A percentile compares a stretch with the other conserved stretches of the same genome.
Conservation (phyloP, 106 monocot species). For the Phalaenopsis equestris region DNA sequence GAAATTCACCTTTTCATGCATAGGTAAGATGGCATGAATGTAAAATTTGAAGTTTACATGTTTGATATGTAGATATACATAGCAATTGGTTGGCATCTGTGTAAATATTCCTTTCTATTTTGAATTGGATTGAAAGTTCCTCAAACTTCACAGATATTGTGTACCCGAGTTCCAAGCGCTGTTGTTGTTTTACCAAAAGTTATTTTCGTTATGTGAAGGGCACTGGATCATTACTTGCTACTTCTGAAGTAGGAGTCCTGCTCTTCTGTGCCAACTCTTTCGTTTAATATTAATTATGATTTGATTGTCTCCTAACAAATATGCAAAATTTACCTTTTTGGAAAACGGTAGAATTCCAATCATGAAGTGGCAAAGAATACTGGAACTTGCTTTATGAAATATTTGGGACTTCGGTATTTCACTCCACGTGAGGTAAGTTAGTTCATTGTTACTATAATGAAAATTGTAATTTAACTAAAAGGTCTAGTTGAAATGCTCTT, state of each 20-base stretch:
- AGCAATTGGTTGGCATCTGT: too few relatives aligned
- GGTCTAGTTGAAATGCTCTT: background rate
- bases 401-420: constrained; percentile 80
- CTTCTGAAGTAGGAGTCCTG: constrained; percentile 40
- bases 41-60: too few relatives aligned
- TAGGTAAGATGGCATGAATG: too few relatives aligned
- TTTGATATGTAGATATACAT: too few relatives aligned
- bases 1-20: too few relatives aligned
- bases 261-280: background rate
- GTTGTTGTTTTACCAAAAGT: constrained; percentile 98
- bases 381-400: constrained; percentile 42
- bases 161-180: constrained; percentile 68
- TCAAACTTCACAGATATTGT: constrained; percentile 65
- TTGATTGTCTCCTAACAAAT: background rate
- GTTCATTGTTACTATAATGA: background rate
- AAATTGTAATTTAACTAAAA: background rate
- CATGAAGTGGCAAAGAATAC: constrained; percentile 14
- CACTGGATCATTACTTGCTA: constrained; percentile 86
- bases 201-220: constrained; percentile 98
- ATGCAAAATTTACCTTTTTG: background rate
- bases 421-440: constrained; percentile 73
- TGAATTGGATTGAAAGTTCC: background rate
- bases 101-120: background rate
- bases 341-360: constrained; percentile 15
- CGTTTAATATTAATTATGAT: background rate